phyloP scores from a whole-genome alignment of 176 grass and related monocot genomes.

The Rhynchospora pubera region DNA sequence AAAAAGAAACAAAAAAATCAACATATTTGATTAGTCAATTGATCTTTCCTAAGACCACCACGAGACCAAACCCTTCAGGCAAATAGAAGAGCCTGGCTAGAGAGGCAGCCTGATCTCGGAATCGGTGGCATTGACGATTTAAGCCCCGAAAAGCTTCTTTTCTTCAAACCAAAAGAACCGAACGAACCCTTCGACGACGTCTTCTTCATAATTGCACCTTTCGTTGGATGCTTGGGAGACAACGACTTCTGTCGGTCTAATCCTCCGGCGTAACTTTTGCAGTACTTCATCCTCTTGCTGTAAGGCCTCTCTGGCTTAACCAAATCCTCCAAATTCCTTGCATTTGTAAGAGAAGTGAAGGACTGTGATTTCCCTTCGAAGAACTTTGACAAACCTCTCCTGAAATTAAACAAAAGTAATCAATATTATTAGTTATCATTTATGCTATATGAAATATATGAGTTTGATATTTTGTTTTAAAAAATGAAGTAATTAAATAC shows the following conservation, averaged over 20 bases:
- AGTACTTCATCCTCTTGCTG: slow-evolving; percentile 44
- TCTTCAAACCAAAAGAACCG: background rate
- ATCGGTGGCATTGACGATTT: slow-evolving; percentile 8
- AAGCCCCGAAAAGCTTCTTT: slow-evolving; percentile 15
- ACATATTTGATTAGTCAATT: slow-evolving; percentile 18
- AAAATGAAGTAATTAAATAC: too few relatives aligned
- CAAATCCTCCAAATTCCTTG: slow-evolving; percentile 42
- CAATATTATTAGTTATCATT: too few relatives aligned
- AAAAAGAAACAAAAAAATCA: slow-evolving; percentile 18
- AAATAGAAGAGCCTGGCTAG: slow-evolving; percentile 22
- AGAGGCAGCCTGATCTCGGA: slow-evolving; percentile 19
- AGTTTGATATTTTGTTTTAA: too few relatives aligned
- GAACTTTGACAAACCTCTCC: slow-evolving; percentile 55
- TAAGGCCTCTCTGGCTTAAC: slow-evolving; percentile 35
- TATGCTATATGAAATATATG: too few relatives aligned
- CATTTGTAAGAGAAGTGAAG: slow-evolving; percentile 51
- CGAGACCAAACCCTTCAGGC: slow-evolving; percentile 2
- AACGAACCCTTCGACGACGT: slow-evolving; percentile 10
- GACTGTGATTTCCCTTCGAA: slow-evolving; percentile 76
- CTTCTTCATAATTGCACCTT: slow-evolving; percentile 26
- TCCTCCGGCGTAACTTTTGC: slow-evolving; percentile 44
- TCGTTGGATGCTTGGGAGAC: slow-evolving; percentile 13
- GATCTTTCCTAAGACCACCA: slow-evolving; percentile 8
- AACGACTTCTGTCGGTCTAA: slow-evolving; percentile 28
- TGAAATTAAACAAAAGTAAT: slow-evolving; percentile 18